Evolutionary conservation across 1,284 basidiomycete genomes (phyloP).

Genomic region (Moniliophthora roreri): DNA sequence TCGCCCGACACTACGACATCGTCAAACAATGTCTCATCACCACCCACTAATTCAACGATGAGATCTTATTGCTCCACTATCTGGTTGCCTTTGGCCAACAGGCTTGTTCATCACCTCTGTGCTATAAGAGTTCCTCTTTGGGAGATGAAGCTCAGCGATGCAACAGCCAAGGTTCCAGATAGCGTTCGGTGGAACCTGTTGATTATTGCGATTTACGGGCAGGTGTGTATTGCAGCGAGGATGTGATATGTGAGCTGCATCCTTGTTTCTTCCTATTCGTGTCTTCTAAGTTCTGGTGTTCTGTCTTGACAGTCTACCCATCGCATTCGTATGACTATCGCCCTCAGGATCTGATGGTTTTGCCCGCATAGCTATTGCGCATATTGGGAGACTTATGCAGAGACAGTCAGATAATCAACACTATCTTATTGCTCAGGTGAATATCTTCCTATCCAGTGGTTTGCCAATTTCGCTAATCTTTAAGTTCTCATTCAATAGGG

Average conservation of each 20-base stretch:
- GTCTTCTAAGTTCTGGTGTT: neutral
- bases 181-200: constrained; percentile 60
- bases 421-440: constrained; percentile 78
- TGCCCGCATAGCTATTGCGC: constrained; percentile 83
- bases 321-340: constrained; percentile 86
- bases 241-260: constrained; percentile 90
- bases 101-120: constrained; percentile 76
- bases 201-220: constrained; percentile 81
- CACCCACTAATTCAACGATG: constrained; percentile 77
- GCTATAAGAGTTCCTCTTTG: constrained; percentile 80
- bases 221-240: constrained; percentile 80
- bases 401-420: constrained; percentile 94
- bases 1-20: constrained; percentile 51
- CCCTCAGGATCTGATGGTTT: constrained; percentile 83
- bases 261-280: constrained; percentile 2
- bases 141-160: constrained; percentile 69
- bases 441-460: constrained; percentile 7
- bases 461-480: neutral
- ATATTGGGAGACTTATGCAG: constrained; percentile 87
- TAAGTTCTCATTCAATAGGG: constrained; percentile 48
- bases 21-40: constrained; percentile 74
- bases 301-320: constrained; percentile 68
- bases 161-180: constrained; percentile 60
- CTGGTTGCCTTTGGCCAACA: constrained; percentile 64
- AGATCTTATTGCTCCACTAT: constrained; percentile 74